Evolutionary conservation across 2,329 filamentous ascomycete species (phyloP).

Genomic region (Aureobasidium pullulans): DNA sequence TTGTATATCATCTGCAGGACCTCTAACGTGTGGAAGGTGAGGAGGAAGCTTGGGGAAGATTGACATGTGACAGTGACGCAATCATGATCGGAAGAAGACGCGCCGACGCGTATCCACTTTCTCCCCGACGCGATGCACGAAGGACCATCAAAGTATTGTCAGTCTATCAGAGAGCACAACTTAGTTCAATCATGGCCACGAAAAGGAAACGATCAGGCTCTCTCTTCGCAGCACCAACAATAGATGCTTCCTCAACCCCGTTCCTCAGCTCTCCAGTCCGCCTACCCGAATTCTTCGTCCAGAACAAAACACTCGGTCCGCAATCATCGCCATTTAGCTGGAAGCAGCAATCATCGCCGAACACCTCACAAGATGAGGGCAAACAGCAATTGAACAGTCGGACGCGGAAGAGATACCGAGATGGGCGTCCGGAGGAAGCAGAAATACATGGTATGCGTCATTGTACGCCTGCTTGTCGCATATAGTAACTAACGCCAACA

Average conservation of each 20-base stretch:
- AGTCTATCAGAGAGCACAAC: background rate
- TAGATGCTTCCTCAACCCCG: constrained; percentile 26
- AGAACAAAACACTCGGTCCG: constrained; percentile 21
- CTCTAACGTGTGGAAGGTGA: background rate
- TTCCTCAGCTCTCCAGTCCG: constrained; percentile 16
- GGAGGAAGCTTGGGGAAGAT: background rate
- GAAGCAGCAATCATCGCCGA: background rate
- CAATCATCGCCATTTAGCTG: background rate
- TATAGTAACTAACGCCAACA: constrained; percentile 16
- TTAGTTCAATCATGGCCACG: constrained; percentile 36
- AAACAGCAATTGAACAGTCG: constrained; percentile 43
- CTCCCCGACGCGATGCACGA: background rate
- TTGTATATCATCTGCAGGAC: background rate
- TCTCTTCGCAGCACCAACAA: constrained; percentile 39
- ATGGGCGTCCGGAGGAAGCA: constrained; percentile 51
- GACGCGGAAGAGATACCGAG: constrained; percentile 52
- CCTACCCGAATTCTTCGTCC: constrained; percentile 24
- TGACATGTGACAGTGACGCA: constrained; percentile 10
- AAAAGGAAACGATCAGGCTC: constrained; percentile 51
- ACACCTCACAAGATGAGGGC: background rate
- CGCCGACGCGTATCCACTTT: constrained; percentile 1
- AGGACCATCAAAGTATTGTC: background rate
- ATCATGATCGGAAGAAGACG: background rate
- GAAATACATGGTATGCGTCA: constrained; percentile 44
- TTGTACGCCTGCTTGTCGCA: constrained; percentile 3